Base-by-base conservation (phyloP, 495 filamentous ascomycete genomes). In the Annulohypoxylon nitens region DNA sequence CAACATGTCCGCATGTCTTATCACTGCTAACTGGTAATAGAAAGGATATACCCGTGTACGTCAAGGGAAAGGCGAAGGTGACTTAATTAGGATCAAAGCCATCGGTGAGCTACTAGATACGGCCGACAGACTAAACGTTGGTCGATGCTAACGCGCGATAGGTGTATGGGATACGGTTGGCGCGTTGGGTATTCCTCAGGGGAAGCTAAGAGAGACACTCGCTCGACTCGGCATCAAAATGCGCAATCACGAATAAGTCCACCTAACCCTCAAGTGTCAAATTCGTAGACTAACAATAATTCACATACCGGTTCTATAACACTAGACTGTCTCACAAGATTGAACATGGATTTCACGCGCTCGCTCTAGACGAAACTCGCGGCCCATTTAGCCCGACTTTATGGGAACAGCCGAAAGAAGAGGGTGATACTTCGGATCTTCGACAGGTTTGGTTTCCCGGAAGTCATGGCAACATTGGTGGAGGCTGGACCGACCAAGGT, bases 401-500 rank as follows among this genome's bases (percentile, higher is more conserved):
- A 0, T 93, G 89, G 91, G 83, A 86, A 69, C 74, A 79, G 7
- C 78, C 73, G 10, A 69, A 69, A 2, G 66, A 77, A 14, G 76
- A 79, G 61, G 75, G 78, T n/a, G 75, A 79, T 18, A 77, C 73
- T 12, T 87, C 84, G 53, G 81, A 86, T 58, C 83, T 93, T n/a
- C 85, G 88, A 34, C 91, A 93, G 76, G 88, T 90, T 57, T 93
- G 91, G 91, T 93, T 93, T 72, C 89, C 89, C 0, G 90, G 90
- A 34, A 84, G 85, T n/a, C 91, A 93, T 76, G 85, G 81, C 8
- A 92, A 92, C 70, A 79, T 92, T 11, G 91, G 91, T 1, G 88
- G 91, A 8, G 89, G 89, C 0, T 82, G 75, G 74, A 48, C 67
- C 0, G 81, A 83, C 58, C 73, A 80, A 76, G 83, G 88, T 63